Conservation (phyloP, 2,329 filamentous ascomycete genomes). For the Colletotrichum sojae region DNA sequence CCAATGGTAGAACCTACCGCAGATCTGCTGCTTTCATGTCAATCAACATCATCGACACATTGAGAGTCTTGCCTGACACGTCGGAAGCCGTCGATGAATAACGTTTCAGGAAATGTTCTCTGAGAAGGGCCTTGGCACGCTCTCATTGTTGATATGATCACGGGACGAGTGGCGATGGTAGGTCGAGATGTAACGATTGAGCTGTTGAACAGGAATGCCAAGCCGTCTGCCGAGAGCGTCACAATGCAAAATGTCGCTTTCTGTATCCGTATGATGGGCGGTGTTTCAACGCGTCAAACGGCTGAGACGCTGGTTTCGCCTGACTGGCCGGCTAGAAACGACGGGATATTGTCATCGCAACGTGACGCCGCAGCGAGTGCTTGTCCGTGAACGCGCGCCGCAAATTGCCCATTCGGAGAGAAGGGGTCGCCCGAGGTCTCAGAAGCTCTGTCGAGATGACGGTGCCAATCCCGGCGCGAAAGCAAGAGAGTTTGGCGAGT, state of each 20-base stretch:
- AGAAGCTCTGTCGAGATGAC: too few species aligned
- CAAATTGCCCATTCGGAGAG: neutral
- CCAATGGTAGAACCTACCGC: too few species aligned
- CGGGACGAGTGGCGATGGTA: neutral
- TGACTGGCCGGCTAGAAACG: neutral
- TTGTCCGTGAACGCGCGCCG: neutral
- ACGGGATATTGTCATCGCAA: neutral
- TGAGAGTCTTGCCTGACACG: too few species aligned
- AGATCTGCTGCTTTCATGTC: too few species aligned
- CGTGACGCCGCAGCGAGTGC: neutral
- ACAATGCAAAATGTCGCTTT: neutral
- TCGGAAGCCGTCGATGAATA: too few species aligned
- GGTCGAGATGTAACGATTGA: neutral
- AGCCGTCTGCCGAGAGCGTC: neutral
- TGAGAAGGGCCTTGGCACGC: too few species aligned
- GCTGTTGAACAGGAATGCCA: neutral
- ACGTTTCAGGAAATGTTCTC: too few species aligned
- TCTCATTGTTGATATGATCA: neutral
- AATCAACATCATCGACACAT: too few species aligned
- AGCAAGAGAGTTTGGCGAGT: conserved; percentile 25
- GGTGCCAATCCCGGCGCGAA: neutral
- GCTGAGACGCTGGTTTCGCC: conserved; percentile 35
- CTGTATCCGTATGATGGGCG: neutral
- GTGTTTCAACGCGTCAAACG: conserved; percentile 13
- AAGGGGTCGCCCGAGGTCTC: neutral